phyloP scores from a whole-genome alignment of 192 early-diverging fungal species.

The Entomortierella chlamydospora region DNA sequence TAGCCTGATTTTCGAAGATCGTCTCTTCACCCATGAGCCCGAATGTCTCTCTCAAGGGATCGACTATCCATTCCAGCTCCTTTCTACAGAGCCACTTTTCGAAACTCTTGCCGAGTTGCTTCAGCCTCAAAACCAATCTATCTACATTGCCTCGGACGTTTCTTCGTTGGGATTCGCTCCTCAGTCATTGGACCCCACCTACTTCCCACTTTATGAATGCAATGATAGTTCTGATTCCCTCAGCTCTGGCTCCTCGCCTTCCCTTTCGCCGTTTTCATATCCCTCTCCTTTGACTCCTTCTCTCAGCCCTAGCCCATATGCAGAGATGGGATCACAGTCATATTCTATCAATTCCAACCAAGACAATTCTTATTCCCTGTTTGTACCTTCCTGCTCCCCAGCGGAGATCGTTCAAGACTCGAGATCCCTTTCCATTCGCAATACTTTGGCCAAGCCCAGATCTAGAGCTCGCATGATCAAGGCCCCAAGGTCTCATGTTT shows the following conservation, averaged over 20 bases:
- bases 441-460: background rate
- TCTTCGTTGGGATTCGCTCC: too few relatives aligned
- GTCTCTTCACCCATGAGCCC: too few relatives aligned
- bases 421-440: background rate
- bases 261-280: background rate
- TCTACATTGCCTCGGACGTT: too few relatives aligned
- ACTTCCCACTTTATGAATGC: too few relatives aligned
- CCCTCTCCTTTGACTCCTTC: background rate
- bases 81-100: too few relatives aligned
- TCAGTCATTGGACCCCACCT: too few relatives aligned
- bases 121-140: too few relatives aligned
- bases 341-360: background rate
- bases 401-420: background rate
- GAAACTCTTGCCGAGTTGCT: too few relatives aligned
- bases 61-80: too few relatives aligned
- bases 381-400: background rate
- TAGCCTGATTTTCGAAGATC: too few relatives aligned
- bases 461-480: background rate
- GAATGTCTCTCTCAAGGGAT: too few relatives aligned
- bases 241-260: background rate
- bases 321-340: background rate
- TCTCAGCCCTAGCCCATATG: background rate
- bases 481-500: background rate
- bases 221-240: too few relatives aligned
- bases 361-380: background rate